Conservation (phyloP, 2,329 filamentous ascomycete species). For the Talaromyces sp. region DNA sequence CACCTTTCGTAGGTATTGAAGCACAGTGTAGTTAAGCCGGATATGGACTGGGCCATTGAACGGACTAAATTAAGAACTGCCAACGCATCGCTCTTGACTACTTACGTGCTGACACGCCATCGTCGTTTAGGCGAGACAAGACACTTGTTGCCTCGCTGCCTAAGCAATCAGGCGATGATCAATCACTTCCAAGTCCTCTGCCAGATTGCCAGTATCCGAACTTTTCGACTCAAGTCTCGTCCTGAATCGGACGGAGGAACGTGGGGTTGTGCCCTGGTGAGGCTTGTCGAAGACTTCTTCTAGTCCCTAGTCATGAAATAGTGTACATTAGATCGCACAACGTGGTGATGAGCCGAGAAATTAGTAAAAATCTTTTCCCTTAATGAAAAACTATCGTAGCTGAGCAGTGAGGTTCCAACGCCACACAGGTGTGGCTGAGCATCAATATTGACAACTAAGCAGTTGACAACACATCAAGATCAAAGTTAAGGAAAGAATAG, state of each 20-base stretch:
- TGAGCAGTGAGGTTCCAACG: not conserved
- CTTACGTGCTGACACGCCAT: not conserved
- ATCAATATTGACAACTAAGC: constrained; percentile 1
- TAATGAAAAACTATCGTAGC: not conserved
- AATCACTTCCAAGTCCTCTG: not conserved
- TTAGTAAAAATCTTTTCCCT: too few species aligned
- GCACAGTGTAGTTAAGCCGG: not conserved
- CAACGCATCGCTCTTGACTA: constrained; percentile 11
- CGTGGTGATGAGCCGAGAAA: not conserved
- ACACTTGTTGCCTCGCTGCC: not conserved
- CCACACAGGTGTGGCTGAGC: constrained; percentile 19
- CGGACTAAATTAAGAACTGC: constrained; percentile 6
- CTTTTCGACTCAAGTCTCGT: not conserved
- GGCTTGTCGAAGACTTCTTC: not conserved
- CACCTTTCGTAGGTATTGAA: not conserved
- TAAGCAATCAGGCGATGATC: constrained; percentile 1
- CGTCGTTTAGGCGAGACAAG: not conserved
- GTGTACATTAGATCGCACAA: not conserved
- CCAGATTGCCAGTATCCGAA: not conserved
- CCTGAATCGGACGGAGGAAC: too few species aligned
- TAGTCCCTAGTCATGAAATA: not conserved
- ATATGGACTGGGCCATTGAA: not conserved
- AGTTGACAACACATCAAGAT: constrained; percentile 12
- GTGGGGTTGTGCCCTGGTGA: constrained; percentile 4
- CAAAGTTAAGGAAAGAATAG: not conserved